Evolutionary conservation across 1,284 basidiomycete genomes (phyloP), one percentile per base, ranked within the genome.

Genomic region (Leccinum angustisporum): DNA sequence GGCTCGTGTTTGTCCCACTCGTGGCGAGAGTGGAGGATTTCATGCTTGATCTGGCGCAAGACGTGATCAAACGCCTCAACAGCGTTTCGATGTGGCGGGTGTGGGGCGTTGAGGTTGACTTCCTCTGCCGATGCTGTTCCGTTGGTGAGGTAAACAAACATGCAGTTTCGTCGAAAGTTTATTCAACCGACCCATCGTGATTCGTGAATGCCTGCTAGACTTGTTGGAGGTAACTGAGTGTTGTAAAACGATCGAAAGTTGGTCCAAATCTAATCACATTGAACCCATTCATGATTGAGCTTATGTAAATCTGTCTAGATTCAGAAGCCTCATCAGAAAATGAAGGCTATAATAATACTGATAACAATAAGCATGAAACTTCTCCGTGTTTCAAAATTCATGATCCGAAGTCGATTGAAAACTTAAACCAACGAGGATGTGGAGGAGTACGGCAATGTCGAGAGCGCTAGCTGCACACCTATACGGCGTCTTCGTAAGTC

Each of bases 1-100:
- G 86, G 86, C 72, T 90, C 87, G 70, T 91, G 87, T 63, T 81
- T 80, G 75, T 90, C 79, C 90, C 90, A 91, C 63, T 88, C 68
- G 59, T 76, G 80, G 58, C 90, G 86, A 56, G 87, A 87, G 63
- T 81, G 83, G 62, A 85, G 53, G 66, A 91, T 84, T 68, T 83
- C 86, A 14, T 75, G 58, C 75, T 87, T 90, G 80, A 92, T 87
- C 21, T 70, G 71, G 38, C 72, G 76, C 34, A 84, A 73, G 60
- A 88, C 78, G 58, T 72, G 61, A 50, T 80, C 77, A 77, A 91
- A 91, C 0, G 87, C 89, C 56, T 86, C 82, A 62, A 88, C 74
- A 10, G 86, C 83, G 65, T 84, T 87, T 52, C 72, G 71, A 34
- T 78, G 74, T 5, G 90, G 90, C 6, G 74, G 3, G 69, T 91